Evolutionary conservation across 306 rosid genomes (phyloP), one percentile per base, ranked within the genome.

Genomic region (Mimosa bimucronata): DNA sequence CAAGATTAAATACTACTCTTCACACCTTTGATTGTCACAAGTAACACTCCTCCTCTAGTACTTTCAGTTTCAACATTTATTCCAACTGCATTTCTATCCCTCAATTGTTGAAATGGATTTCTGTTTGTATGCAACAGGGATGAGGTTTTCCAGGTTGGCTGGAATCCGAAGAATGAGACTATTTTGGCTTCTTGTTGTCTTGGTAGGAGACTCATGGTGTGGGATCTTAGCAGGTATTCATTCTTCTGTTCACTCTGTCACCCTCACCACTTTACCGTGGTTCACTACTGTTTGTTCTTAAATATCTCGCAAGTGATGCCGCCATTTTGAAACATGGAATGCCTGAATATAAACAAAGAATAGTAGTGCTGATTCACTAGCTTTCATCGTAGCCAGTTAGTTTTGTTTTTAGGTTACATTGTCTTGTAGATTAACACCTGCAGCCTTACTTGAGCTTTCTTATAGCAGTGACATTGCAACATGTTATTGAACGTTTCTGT

Each of bases 151-250:
- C 99, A 96, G 88, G 99, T 96, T 44, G 97, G 98, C 66, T 96
- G 98, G 99, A 91, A 93, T 79, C 98, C 99, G 7, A 96, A 96
- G 83, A 90, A 96, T 74, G 99, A 96, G 87, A 93, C 97, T 5
- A 93, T 96, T 81, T 88, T 96, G 85, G 98, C 99, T 74, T 93
- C 98, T 80, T 96, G 99, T 83, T 91, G 97, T 84, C 94, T 93
- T 72, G 99, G 98, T 52, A 83, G 98, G 90, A 91, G 99, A 75
- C 99, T 96, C 70, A 96, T 96, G 99, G 98, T 96, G 85, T 96
- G 99, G 99, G 97, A 96, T 88, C 98, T 91, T 71, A 96, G 99
- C 97, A 96, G 99, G 99, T 96, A 90, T 74, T 71, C 72, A 65
- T 67, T 77, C 9, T 67, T 71, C 16, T 46, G 68, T 79, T 61